Evolutionary conservation across 805 yeast species (phyloP).

Genomic region (Metschnikowia noctiluminum): DNA sequence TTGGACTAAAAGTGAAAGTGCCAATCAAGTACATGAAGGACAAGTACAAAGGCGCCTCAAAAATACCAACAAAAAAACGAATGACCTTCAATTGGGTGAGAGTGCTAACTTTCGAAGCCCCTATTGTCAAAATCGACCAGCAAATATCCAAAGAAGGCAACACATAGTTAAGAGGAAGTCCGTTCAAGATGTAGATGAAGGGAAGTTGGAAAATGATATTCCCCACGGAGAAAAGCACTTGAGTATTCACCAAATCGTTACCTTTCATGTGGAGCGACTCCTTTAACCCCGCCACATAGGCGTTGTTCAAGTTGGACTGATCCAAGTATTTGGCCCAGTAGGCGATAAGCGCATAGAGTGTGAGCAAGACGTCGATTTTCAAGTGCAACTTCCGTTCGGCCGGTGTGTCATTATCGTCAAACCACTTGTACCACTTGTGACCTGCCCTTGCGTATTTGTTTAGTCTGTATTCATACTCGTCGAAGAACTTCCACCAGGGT

Average conservation of each 20-base stretch:
- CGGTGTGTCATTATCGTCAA: slow-evolving; percentile 23
- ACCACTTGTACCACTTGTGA: slow-evolving; percentile 30
- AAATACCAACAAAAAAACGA: slow-evolving; percentile 24
- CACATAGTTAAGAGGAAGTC: slow-evolving; percentile 22
- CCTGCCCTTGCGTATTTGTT: slow-evolving; percentile 16
- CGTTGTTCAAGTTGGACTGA: slow-evolving; percentile 24
- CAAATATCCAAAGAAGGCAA: slow-evolving; percentile 19
- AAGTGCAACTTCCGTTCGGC: slow-evolving; percentile 27
- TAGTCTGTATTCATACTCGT: slow-evolving; percentile 30
- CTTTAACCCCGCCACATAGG: slow-evolving; percentile 26
- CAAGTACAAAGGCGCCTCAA: slow-evolving; percentile 27
- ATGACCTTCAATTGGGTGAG: slow-evolving; percentile 23
- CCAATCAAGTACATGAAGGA: slow-evolving; percentile 25
- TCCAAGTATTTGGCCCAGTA: slow-evolving; percentile 31
- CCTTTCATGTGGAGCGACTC: slow-evolving; percentile 26
- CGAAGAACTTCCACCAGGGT: slow-evolving; percentile 48
- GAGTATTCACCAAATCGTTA: slow-evolving; percentile 27
- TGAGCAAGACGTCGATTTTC: slow-evolving; percentile 28
- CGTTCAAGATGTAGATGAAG: slow-evolving; percentile 21
- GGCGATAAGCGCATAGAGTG: slow-evolving; percentile 26
- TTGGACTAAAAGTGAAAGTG: slow-evolving; percentile 21
- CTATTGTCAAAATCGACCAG: slow-evolving; percentile 25
- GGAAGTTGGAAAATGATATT: slow-evolving; percentile 26
- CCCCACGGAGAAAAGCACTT: slow-evolving; percentile 23
- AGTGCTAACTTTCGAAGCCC: slow-evolving; percentile 17